These are phyloP conservation scores for Rhodotorula diobovata DNA, from an alignment of 768 basidiomycete species.

Conservation along the genomic window DNA sequence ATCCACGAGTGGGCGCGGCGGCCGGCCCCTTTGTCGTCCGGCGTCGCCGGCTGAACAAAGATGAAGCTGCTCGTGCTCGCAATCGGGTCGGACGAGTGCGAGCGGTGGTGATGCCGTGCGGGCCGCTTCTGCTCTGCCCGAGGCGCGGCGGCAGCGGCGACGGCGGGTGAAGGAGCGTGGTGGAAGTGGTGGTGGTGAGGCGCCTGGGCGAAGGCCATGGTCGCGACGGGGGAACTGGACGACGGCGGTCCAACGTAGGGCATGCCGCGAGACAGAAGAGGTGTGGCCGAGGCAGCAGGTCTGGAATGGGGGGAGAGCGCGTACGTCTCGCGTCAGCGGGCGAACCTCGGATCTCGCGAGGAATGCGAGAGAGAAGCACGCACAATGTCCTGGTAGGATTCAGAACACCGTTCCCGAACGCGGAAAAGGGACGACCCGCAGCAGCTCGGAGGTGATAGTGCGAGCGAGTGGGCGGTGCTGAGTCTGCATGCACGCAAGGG, in stretches of 20 bases:
- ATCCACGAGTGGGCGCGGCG: not conserved
- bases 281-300: no score
- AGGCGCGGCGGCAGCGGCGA: constrained; percentile 1
- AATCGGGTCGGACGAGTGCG: constrained; percentile 31
- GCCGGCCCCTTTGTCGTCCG: not conserved
- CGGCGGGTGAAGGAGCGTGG: not conserved
- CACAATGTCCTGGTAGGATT: no score
- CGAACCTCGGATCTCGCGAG: no score
- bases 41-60: constrained; percentile 35
- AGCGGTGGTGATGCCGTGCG: constrained; percentile 32
- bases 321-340: not conserved
- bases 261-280: not conserved
- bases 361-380: no score
- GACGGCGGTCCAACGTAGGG: not conserved
- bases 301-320: no score
- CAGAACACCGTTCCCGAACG: no score
- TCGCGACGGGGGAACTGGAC: constrained; percentile 12
- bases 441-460: no score
- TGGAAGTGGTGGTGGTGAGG: not conserved
- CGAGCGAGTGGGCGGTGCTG: no score
- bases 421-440: no score
- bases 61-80: constrained; percentile 35
- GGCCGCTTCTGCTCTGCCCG: constrained; percentile 19
- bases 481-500: no score
- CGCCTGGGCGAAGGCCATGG: constrained; percentile 11